Evolutionary conservation across 352 stramenopile species (phyloP), one percentile per base, ranked within the genome.

Genomic region (Pythium scleroteichum): DNA sequence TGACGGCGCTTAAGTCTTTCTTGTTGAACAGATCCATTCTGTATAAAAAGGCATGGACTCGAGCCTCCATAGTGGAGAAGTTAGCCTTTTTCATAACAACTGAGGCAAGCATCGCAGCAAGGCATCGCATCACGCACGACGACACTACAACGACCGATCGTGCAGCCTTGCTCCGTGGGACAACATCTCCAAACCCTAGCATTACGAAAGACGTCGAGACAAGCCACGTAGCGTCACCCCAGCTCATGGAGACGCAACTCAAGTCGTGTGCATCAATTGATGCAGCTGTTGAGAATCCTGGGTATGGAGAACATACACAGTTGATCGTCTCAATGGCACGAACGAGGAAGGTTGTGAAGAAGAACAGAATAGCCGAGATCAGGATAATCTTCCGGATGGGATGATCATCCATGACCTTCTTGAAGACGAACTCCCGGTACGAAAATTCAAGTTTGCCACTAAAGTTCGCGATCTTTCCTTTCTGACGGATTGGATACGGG

Each of bases 391-490:
- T 88, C 14, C 33, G 62, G 12, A 88, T 33, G 12, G 77, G 76
- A 12, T 52, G 64, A 27, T 90, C 78, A 22, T 88, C 76, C 27
- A 90, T 61, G 13, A 88, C 78, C 55, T 88, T 90, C 57, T 88
- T 90, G 52, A 90, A 68, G 46, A 88, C 81, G 24, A 90, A 90
- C 42, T 82, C 65, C 8, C 67, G 68, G 42, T 90, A 90, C 44
- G 64, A 82, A 52, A 90, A 88, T 50, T 90, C 76, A 3, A 88
- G 60, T 19, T 85, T 86, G 10, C 63, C 71, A n/a, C 71, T 81
- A 50, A 88, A 87, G 32, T 66, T 85, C 17, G 71, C 51, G 19
- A 90, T 75, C 50, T 88, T 90, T 27, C 72, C 72, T 48, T 88
- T 85, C 45, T 85, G 75, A 8, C 73, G 71, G 53, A 90, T 86